Conservation (phyloP, 306 rosid species). For the Castanospermum australe region DNA sequence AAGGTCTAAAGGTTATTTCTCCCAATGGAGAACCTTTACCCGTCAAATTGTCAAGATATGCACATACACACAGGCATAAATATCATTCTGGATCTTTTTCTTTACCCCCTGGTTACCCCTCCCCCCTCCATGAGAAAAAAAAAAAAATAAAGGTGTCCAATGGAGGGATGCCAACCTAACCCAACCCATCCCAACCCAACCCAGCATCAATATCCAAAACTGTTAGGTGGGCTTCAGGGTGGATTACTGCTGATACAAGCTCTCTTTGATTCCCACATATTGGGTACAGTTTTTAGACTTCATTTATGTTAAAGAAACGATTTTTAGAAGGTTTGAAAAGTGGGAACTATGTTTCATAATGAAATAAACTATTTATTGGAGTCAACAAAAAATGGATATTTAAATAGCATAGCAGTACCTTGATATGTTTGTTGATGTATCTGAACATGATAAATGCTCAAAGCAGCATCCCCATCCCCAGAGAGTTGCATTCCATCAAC, state of each 20-base stretch:
- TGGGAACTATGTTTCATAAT: not conserved
- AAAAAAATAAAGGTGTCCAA: not conserved
- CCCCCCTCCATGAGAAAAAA: not conserved
- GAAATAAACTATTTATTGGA: not conserved
- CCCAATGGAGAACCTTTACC: not conserved
- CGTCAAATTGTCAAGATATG: not conserved
- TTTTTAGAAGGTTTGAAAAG: not conserved
- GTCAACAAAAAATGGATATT: not conserved
- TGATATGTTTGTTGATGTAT: too few species aligned
- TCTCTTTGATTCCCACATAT: not conserved
- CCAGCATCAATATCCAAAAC: too few species aligned
- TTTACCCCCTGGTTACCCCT: not conserved
- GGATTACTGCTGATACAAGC: not conserved
- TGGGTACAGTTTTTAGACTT: not conserved
- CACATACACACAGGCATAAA: constrained; percentile 5
- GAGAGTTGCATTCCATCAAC: too few species aligned
- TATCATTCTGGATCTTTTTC: not conserved
- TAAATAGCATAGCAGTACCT: too few species aligned
- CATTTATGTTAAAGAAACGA: not conserved
- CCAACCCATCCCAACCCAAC: too few species aligned
- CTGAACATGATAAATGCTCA: too few species aligned
- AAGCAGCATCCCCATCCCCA: too few species aligned
- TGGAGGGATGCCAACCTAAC: not conserved
- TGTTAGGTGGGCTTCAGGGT: not conserved
- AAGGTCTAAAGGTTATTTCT: not conserved